These are phyloP conservation scores for Colletotrichum zoysiae DNA, from an alignment of 2,329 filamentous ascomycete genomes.

Conservation along the genomic window DNA sequence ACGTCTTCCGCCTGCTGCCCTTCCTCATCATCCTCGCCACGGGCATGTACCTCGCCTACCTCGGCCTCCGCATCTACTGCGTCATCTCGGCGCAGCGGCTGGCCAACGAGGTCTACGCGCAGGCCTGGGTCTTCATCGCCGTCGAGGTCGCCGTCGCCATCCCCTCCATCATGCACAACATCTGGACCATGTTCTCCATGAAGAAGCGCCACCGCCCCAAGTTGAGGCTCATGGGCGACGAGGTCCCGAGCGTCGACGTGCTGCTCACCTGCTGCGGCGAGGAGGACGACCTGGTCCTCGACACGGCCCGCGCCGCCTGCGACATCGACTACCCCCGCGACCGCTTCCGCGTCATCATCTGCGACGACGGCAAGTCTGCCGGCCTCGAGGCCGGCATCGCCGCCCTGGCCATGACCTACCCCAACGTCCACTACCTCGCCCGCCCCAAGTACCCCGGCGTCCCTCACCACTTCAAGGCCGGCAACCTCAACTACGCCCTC, in stretches of 20 bases:
- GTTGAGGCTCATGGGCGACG: conserved; percentile 61
- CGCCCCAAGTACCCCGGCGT: conserved; percentile 62
- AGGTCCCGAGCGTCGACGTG: conserved; percentile 67
- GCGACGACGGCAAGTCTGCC: conserved; percentile 66
- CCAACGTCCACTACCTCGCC: conserved; percentile 66
- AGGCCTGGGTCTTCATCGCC: conserved; percentile 69
- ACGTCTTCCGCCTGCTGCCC: conserved; percentile 55
- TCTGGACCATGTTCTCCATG: conserved; percentile 69
- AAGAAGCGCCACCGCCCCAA: conserved; percentile 67
- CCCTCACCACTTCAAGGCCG: conserved; percentile 72
- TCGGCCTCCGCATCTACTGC: conserved; percentile 64
- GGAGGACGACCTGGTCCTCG: conserved; percentile 66
- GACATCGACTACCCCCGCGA: conserved; percentile 66
- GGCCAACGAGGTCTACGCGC: conserved; percentile 55
- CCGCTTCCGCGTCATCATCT: conserved; percentile 65
- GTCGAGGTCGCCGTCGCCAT: conserved; percentile 66
- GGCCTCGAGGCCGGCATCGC: conserved; percentile 56
- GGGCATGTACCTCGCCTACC: conserved; percentile 61
- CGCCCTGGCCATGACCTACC: conserved; percentile 54
- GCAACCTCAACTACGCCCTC: conserved; percentile 72
- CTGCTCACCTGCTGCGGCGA: conserved; percentile 71
- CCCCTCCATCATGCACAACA: conserved; percentile 68
- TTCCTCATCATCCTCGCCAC: conserved; percentile 57
- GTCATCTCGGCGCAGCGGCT: conserved; percentile 64
- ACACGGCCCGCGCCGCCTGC: conserved; percentile 68